Base-by-base conservation (phyloP, 805 yeast species). In the Suhomyces prunicola region DNA sequence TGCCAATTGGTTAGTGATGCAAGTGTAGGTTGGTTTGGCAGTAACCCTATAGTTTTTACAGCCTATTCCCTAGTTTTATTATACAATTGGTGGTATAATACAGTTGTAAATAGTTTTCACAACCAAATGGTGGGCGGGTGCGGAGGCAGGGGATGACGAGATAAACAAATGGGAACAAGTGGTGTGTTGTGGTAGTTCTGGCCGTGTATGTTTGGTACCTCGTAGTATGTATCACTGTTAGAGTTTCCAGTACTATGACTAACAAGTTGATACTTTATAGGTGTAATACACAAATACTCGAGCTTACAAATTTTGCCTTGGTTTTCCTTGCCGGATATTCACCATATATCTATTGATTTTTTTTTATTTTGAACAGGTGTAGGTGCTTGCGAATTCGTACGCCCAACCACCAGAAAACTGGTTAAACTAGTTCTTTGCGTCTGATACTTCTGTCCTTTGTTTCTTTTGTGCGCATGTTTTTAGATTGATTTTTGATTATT, bases 381-480 rank as follows among this genome's bases (percentile, higher is more conserved):
- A 42, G 24, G 42, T 24, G 42, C 24, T 24, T 39, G 42, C 42
- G 42, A 39, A 10, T 39, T 39, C 42, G 24, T 39, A 39, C 42
- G 24, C 23, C 42, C 42, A 24, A 19, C 49, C 49, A 31, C 48
- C 8, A 47, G 42, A 39, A 39, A 39, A 31, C 49, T 47, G 49
- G 49, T 47, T 47, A 47, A 24, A 47, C 44, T 36, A 22, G 44
- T 47, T 47, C 49, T 47, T 47, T 35, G 49, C 49, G 35, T 47
- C 49, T 36, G 35, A 33, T 47, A 47, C 49, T 47, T 35, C 29
- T 17, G 22, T 23, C 31, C 44, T 29, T 47, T 47, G 49, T 47
- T 47, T n/a, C 22, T 35, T 47, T 47, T 47, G 49, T 47, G 49
- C 22, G 44, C 49, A 35, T 47, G 31, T 47, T 47, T 23, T n/a